A percentile compares a stretch with the other conserved stretches of the same genome.
Conservation (phyloP, 2,329 filamentous ascomycete genomes). For the Macroventuria anomochaeta region DNA sequence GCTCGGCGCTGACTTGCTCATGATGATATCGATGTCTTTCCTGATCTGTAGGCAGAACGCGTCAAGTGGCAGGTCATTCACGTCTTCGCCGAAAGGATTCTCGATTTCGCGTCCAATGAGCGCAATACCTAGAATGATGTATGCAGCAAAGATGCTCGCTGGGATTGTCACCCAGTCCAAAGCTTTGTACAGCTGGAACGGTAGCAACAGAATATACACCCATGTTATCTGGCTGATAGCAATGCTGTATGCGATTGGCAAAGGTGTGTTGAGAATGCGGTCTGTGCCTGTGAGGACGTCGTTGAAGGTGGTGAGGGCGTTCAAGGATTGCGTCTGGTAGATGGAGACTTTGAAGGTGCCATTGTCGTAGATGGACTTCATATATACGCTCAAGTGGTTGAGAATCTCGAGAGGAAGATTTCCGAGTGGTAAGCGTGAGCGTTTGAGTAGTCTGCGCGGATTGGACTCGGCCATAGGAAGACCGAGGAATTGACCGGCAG, state of each 20-base stretch:
- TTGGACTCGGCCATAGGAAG: conserved; percentile 77
- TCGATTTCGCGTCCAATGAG: conserved; percentile 82
- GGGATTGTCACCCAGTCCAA: conserved; percentile 79
- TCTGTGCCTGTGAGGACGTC: conserved; percentile 76
- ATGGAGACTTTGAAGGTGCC: conserved; percentile 63
- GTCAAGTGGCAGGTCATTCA: conserved; percentile 73
- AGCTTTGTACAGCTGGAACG: conserved; percentile 73
- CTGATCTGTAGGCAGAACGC: conserved; percentile 76
- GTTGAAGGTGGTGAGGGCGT: conserved; percentile 68
- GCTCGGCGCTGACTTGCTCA: conserved; percentile 61
- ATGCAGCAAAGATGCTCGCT: conserved; percentile 71
- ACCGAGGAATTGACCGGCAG: conserved; percentile 73
- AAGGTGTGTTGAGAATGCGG: conserved; percentile 78
- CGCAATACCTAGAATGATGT: conserved; percentile 81
- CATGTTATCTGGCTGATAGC: conserved; percentile 85
- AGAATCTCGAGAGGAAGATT: conserved; percentile 83
- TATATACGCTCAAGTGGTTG: conserved; percentile 70
- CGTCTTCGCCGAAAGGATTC: conserved; percentile 83
- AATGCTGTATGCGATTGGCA: conserved; percentile 84
- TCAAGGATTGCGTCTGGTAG: conserved; percentile 66
- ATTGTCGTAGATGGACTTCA: conserved; percentile 66
- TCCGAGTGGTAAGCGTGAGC: conserved; percentile 71
- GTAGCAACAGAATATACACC: conserved; percentile 79
- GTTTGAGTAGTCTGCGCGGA: conserved; percentile 77
- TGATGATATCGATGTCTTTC: conserved; percentile 75